These are phyloP conservation scores for Botryosphaeria dothidea DNA, from an alignment of 2,329 filamentous ascomycete genomes.

Conservation along the genomic window DNA sequence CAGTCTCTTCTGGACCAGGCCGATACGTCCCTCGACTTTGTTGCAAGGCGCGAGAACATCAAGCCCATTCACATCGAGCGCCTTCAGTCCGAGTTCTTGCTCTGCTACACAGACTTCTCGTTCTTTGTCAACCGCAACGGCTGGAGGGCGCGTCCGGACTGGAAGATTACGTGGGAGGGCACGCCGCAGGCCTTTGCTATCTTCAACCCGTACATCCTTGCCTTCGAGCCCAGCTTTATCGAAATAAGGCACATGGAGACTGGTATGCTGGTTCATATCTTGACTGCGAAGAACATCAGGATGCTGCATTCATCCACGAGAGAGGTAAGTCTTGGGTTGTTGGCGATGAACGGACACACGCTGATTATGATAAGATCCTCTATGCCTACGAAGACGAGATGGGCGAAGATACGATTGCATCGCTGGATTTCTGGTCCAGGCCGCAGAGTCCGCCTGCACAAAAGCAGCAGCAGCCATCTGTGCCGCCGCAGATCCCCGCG, in stretches of 20 bases:
- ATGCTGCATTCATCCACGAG: slow-evolving; percentile 97
- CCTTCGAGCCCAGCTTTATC: slow-evolving; percentile 96
- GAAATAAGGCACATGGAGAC: slow-evolving; percentile 95
- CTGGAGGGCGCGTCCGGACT: slow-evolving; percentile 93
- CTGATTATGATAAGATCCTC: slow-evolving; percentile 66
- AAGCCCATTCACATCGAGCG: slow-evolving; percentile 97
- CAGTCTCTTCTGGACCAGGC: slow-evolving; percentile 96
- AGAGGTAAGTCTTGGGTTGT: slow-evolving; percentile 66
- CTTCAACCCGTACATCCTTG: slow-evolving; percentile 94
- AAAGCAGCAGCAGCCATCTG: slow-evolving; percentile 10
- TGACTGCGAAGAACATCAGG: slow-evolving; percentile 93
- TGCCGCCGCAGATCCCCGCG: slow-evolving; percentile 16
- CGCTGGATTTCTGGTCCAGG: slow-evolving; percentile 87
- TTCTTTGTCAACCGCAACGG: slow-evolving; percentile 99
- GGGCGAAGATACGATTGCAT: slow-evolving; percentile 90
- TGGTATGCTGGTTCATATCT: slow-evolving; percentile 86
- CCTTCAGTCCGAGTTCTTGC: slow-evolving; percentile 92
- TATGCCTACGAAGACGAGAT: slow-evolving; percentile 97
- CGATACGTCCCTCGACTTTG: slow-evolving; percentile 96
- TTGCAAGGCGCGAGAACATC: slow-evolving; percentile 88
- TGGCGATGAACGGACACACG: background rate
- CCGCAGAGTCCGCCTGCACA: slow-evolving; percentile 22
- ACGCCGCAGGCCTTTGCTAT: slow-evolving; percentile 89
- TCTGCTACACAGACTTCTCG: slow-evolving; percentile 98
- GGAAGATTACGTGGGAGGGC: slow-evolving; percentile 97